Base-by-base conservation (phyloP, 768 basidiomycete species). In the Amanita jacksonii region DNA sequence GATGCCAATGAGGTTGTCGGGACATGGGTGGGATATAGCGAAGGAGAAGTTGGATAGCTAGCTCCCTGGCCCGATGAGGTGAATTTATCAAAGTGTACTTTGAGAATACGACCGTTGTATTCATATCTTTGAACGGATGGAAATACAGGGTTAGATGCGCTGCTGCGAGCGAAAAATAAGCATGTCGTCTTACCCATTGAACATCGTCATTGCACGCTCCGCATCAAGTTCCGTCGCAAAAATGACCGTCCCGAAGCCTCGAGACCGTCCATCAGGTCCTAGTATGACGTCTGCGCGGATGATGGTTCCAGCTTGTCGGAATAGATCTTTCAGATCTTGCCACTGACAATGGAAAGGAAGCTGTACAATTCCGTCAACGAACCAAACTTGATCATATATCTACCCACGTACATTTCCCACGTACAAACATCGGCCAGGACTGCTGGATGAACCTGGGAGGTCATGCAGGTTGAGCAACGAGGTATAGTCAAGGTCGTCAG, bases 261-360 rank as follows among this genome's bases (percentile, higher is more conserved):
- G 69, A 28, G 88, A 90, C 27, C 92, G 76, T 9, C 90, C 88
- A 56, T 96, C 91, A 4, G 76, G 77, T 27, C 89, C 89, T 24
- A 90, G 74, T 13, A 85, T 85, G 16, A 96, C 86, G 52, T 94
- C 91, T 8, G 94, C 94, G 18, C 94, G 79, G 27, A 91, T 67
- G 43, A 98, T 85, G 15, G 85, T 80, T 13, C 94, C 93, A 1
- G 88, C 90, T 50, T 86, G 80, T 20, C 93, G 78, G 58, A 97
- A 94, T 4, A 97, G 72, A 62, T 97, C 93, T 62, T 98, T 97
- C 34, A 99, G 73, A 57, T 98, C 94, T 62, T 97, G 94, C 94
- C 94, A 99, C 64, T 92, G 90, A 52, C 83, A 85, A 54, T 92
- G 90, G 63, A 91, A 92, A 0, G 90, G 90, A 12, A 93, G 75